Percentiles rank a stretch among this genome's conserved stretches.
These are phyloP conservation scores for Lotmaria passim DNA, from an alignment of 208 protist species.

Conservation along the genomic window DNA sequence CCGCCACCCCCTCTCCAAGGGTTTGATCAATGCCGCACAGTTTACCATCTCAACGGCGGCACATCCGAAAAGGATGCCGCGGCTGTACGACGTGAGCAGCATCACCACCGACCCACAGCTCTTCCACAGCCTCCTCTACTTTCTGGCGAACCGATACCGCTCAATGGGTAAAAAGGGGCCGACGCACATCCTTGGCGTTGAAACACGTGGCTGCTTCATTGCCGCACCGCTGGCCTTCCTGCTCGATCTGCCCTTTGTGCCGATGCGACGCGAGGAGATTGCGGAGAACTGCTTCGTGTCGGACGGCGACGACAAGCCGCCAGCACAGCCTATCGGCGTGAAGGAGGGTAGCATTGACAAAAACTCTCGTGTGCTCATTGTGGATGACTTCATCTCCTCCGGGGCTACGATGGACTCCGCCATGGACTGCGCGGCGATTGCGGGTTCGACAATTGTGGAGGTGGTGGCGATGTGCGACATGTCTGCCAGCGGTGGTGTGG, in stretches of 20 bases:
- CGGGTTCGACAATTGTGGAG: slow-evolving; percentile 69
- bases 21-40: slow-evolving; percentile 26
- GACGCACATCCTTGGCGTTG: slow-evolving; percentile 80
- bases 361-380: slow-evolving; percentile 73
- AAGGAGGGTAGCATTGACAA: slow-evolving; percentile 63
- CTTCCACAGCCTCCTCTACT: slow-evolving; percentile 67
- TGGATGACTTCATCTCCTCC: slow-evolving; percentile 91
- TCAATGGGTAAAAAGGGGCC: slow-evolving; percentile 56
- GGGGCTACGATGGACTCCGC: slow-evolving; percentile 71
- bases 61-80: slow-evolving; percentile 12
- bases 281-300: slow-evolving; percentile 35
- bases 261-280: slow-evolving; percentile 55
- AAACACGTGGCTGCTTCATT: slow-evolving; percentile 80
- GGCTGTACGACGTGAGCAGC: slow-evolving; percentile 86
- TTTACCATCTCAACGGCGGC: slow-evolving; percentile 13
- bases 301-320: slow-evolving; percentile 43
- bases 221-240: slow-evolving; percentile 77
- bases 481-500: slow-evolving; percentile 63
- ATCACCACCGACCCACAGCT: slow-evolving; percentile 77
- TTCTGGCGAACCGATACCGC: slow-evolving; percentile 69
- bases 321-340: slow-evolving; percentile 44
- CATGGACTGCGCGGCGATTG: slow-evolving; percentile 69
- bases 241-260: slow-evolving; percentile 81
- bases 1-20: slow-evolving; percentile 37
- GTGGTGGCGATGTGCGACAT: slow-evolving; percentile 76